Evolutionary conservation across 2,329 filamentous ascomycete genomes (phyloP), one percentile per base, ranked within the genome.

Genomic region (Atkinsonella texensis): DNA sequence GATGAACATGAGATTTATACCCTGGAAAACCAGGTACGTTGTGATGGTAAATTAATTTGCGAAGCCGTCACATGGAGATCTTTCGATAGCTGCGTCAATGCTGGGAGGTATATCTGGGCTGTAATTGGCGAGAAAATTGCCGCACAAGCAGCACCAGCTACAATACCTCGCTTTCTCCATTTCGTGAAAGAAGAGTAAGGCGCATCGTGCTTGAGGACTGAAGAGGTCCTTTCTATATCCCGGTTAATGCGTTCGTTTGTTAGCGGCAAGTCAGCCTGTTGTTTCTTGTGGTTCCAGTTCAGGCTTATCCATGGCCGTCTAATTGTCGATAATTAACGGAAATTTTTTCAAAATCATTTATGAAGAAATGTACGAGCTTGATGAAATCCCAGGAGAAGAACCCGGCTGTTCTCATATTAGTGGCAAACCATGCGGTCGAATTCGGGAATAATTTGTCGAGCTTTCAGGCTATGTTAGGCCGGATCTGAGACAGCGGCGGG

Each of bases 1-100:
- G 41, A 80, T 65, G 52, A 82, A 73, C 57, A 74, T 74, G 23
- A 80, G 80, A 1, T 75, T 72, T 12, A 84, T 63, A 18, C 76
- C 80, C 65, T 83, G 80, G 38, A 83, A 74, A 47, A 83, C 73
- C 74, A 78, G 74, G 58, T 79, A 79, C 1, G 73, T 75, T 2
- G 75, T 78, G 41, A 79, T 63, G 7, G 74, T 38, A 79, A 61
- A 58, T 77, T 78, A 54, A 77, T 70, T 46, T 69, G 57, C 1
- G 65, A 57, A 32, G 59, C 57, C 6, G 66, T 65, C 17, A 80
- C 71, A 20, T 68, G 31, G 9, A 80, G 64, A 41, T 76, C 74
- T 2, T 67, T 55, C 8, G 76, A 71, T 10, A 81, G 65, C 7
- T 69, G 63, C 15, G 71, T 70, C 31, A 80, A 60, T 0, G 77